Evolutionary conservation across 768 basidiomycete genomes (phyloP).

Genomic region (Rhodotorula toruloides): DNA sequence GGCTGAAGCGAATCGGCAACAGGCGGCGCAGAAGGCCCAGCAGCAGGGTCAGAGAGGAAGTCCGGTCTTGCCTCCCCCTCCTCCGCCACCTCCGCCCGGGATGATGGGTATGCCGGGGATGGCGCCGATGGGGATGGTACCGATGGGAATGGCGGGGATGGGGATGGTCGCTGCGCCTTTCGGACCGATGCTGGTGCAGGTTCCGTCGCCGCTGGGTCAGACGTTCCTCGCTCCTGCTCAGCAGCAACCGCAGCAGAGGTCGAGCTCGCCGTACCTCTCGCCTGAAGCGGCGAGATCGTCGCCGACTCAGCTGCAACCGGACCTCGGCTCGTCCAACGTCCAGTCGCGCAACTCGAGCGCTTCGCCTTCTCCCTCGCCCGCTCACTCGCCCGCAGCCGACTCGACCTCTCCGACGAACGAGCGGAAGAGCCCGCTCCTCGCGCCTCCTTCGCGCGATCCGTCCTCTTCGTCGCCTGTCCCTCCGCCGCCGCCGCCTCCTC

Average conservation of each 20-base stretch:
- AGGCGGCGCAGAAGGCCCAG: conserved; percentile 29
- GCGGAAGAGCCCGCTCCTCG: too few relatives aligned
- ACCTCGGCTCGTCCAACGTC: neutral
- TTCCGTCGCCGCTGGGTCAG: neutral
- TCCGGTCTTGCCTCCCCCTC: neutral
- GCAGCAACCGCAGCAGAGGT: neutral
- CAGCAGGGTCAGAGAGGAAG: neutral
- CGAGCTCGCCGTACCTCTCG: neutral
- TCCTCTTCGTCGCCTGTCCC: neutral
- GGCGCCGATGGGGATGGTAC: neutral
- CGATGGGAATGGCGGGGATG: neutral
- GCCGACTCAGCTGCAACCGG: neutral
- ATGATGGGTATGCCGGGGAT: neutral
- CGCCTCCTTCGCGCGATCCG: too few relatives aligned
- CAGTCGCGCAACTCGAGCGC: neutral
- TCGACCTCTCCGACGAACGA: neutral
- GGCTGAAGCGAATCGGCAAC: conserved; percentile 40
- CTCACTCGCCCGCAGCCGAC: neutral
- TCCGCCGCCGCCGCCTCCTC: neutral
- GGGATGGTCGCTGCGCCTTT: neutral
- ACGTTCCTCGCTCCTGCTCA: neutral
- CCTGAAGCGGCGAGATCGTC: neutral
- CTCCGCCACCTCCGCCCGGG: neutral
- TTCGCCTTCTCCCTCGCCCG: too few relatives aligned
- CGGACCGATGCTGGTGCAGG: conserved; percentile 2